Base-by-base conservation (phyloP, 257 asterid genomes). In the Cinchona pubescens region DNA sequence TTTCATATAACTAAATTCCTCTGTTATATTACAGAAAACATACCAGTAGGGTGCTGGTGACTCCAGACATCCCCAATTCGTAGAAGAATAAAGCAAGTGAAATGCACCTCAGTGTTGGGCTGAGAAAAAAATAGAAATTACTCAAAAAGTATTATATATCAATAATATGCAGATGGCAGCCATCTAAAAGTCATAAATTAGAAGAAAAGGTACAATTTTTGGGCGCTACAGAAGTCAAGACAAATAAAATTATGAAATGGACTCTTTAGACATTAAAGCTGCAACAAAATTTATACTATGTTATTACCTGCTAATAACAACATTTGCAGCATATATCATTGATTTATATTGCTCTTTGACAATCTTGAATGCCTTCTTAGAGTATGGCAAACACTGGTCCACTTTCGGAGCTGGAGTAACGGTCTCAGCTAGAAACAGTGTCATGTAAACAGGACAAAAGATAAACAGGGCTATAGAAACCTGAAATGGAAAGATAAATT, bases 11-110 rank as follows among this genome's bases (percentile, higher is more conserved):
- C 62, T 12, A 2, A 30, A 27, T 19, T 30, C 67, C 37, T 67
- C 42, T 49, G 10, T 60, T 18, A 19, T 5, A 73, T 49, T 59
- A 25, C 35, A 30, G 83, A 74, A 76, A 59, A 58, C 84, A 25
- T 90, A 94, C 98, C 95, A 94, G 82, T 55, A 94, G 81, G 74
- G 88, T 90, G n/a, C 87, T 76, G 88, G 90, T 87, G 84, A 94
- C 88, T 55, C 97, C 97, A 32, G 97, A 89, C 89, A 91, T 89
- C 38, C 98, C 98, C 92, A 94, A 68, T 72, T 94, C 96, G 43
- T 92, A 90, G 91, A 94, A 94, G 97, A 94, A 94, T 72, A 91
- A 85, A 71, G 90, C 82, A 14, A 92, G 88, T 77, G 93, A 86
- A 75, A 94, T 87, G 78, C 86, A 76, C 83, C 87, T 94, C 77